Percentiles rank a stretch among this genome's conserved stretches.
Evolutionary conservation across 129 eudicot genomes (phyloP).

Genomic region (Flaveria robusta): DNA sequence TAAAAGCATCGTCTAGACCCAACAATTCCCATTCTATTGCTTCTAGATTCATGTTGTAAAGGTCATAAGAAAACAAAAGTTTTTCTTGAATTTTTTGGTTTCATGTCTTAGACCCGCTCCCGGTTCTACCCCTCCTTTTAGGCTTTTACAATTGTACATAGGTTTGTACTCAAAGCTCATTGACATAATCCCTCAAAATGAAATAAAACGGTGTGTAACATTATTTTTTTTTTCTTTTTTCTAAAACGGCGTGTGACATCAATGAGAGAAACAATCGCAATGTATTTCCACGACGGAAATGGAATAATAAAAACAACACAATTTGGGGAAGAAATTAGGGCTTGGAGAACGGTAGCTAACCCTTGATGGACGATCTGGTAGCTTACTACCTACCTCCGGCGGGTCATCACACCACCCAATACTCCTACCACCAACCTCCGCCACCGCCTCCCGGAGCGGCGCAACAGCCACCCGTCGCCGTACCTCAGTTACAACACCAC

Average conservation of each 20-base stretch:
- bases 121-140: too few species aligned
- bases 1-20: too few species aligned
- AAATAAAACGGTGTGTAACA: too few species aligned
- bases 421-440: slow-evolving; percentile 49
- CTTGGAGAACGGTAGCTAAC: slow-evolving; percentile 14
- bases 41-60: too few species aligned
- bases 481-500: slow-evolving; percentile 41
- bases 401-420: slow-evolving; percentile 35
- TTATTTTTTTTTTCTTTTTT: too few species aligned
- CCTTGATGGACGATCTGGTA: slow-evolving; percentile 63
- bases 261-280: background rate
- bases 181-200: too few species aligned
- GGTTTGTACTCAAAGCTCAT: too few species aligned
- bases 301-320: background rate
- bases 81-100: too few species aligned
- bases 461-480: slow-evolving; percentile 41
- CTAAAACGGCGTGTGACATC: background rate
- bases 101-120: too few species aligned
- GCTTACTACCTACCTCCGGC: slow-evolving; percentile 76
- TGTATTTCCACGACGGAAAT: background rate
- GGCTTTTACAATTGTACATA: too few species aligned
- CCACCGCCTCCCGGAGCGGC: slow-evolving; percentile 61
- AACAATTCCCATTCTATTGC: too few species aligned
- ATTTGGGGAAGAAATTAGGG: slow-evolving; percentile 37
- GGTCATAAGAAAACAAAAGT: too few species aligned